Evolutionary conservation across 2,329 filamentous ascomycete genomes (phyloP).

Genomic region (Neopestalotiopsis clavispora): DNA sequence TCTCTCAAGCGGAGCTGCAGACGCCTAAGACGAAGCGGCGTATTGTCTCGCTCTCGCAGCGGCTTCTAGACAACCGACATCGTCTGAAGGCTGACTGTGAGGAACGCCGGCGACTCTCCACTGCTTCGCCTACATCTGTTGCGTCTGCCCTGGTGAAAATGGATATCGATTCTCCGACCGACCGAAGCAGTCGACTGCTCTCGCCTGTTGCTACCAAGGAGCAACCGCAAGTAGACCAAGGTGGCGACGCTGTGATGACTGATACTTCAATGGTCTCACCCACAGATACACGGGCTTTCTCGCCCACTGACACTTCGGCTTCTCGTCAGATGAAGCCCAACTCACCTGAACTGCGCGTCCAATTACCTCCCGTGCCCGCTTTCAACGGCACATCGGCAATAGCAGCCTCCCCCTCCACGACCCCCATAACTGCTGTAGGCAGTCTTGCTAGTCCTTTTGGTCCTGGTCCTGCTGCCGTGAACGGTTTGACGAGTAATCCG

Average conservation of each 20-base stretch:
- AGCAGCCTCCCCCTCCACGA: conserved; percentile 41
- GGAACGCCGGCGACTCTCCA: conserved; percentile 35
- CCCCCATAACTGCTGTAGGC: conserved; percentile 52
- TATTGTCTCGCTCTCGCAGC: conserved; percentile 58
- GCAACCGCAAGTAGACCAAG: conserved; percentile 23
- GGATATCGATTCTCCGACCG: conserved; percentile 45
- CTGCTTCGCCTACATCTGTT: conserved; percentile 33
- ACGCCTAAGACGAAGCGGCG: conserved; percentile 48
- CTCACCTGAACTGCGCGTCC: conserved; percentile 55
- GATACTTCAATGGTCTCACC: conserved; percentile 39
- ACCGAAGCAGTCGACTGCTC: conserved; percentile 31
- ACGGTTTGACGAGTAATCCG: conserved; percentile 51
- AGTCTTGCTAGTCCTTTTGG: conserved; percentile 49
- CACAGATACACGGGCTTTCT: conserved; percentile 22
- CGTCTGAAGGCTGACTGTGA: conserved; percentile 47
- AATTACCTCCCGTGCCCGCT: conserved; percentile 59
- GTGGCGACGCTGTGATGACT: conserved; percentile 34
- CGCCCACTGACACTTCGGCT: conserved; percentile 28
- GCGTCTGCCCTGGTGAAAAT: conserved; percentile 40
- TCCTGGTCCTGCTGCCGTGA: conserved; percentile 40
- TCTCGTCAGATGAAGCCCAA: conserved; percentile 30
- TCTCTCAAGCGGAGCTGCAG: conserved; percentile 40
- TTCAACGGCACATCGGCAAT: conserved; percentile 48
- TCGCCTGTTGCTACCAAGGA: conserved; percentile 22
- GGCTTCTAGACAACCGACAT: conserved; percentile 55